phyloP scores from a whole-genome alignment of 1,284 basidiomycete genomes.

The Laetiporus sulphureus region DNA sequence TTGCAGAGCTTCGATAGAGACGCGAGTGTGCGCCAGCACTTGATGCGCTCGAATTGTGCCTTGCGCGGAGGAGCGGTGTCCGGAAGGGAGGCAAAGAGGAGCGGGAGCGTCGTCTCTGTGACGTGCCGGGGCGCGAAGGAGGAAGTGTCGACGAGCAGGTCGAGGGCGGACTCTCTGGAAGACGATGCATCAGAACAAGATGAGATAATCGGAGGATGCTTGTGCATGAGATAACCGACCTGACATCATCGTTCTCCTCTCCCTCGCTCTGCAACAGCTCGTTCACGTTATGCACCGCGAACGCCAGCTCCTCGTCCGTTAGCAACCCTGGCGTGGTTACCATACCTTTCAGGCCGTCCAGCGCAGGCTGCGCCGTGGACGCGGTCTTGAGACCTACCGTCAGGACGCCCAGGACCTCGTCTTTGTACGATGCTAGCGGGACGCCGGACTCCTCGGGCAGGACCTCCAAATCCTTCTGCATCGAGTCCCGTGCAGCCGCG shows the following conservation, averaged over 20 bases:
- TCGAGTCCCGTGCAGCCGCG: slow-evolving; percentile 41
- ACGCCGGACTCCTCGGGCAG: slow-evolving; percentile 25
- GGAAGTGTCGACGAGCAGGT: slow-evolving; percentile 66
- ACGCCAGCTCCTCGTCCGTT: slow-evolving; percentile 68
- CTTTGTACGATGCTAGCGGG: slow-evolving; percentile 64
- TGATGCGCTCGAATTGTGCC: slow-evolving; percentile 48
- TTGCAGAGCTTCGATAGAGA: slow-evolving; percentile 74
- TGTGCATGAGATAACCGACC: slow-evolving; percentile 30
- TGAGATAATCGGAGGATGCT: too few relatives aligned
- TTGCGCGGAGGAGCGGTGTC: slow-evolving; percentile 54
- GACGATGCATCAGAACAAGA: slow-evolving; percentile 8
- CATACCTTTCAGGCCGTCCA: slow-evolving; percentile 58
- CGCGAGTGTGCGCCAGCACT: slow-evolving; percentile 65
- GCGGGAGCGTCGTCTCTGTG: slow-evolving; percentile 72
- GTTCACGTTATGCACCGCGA: slow-evolving; percentile 73
- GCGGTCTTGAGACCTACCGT: slow-evolving; percentile 54
- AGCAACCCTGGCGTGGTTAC: slow-evolving; percentile 62
- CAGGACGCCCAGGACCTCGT: slow-evolving; percentile 65
- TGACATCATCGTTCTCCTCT: slow-evolving; percentile 51
- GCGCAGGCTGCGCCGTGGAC: slow-evolving; percentile 49
- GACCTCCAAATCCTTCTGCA: slow-evolving; percentile 15
- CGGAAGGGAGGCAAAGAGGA: slow-evolving; percentile 72
- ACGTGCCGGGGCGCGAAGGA: slow-evolving; percentile 60
- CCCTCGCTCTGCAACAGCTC: slow-evolving; percentile 57
- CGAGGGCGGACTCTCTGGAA: slow-evolving; percentile 59